Evolutionary conservation across 2,329 filamentous ascomycete genomes (phyloP).

Genomic region (Apiospora sp.): DNA sequence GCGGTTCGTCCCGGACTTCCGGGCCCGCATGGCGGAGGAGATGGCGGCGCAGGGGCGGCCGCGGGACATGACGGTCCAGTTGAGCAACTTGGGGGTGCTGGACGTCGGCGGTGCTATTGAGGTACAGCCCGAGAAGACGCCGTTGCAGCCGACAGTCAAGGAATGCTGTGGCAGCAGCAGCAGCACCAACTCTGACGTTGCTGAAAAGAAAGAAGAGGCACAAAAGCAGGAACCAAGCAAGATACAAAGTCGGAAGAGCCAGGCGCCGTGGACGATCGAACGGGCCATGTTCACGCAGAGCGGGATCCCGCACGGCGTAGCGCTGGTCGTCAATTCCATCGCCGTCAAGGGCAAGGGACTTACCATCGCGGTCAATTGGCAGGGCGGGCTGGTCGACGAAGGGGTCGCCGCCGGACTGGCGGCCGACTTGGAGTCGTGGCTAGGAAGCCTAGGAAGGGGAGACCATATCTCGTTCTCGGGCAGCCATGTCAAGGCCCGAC

Average conservation of each 20-base stretch:
- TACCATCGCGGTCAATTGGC: conserved; percentile 24
- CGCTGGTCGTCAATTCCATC: conserved; percentile 19
- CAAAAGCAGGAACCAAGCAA: neutral
- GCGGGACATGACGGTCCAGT: conserved; percentile 33
- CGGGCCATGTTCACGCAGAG: conserved; percentile 30
- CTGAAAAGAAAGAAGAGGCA: neutral
- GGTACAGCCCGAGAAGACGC: neutral
- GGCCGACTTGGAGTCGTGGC: conserved; percentile 24
- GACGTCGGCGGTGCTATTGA: conserved; percentile 29
- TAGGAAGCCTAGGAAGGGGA: conserved; percentile 8
- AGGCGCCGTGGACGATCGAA: conserved; percentile 34
- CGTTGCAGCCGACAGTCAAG: neutral
- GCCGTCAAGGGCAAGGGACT: conserved; percentile 26
- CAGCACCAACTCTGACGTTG: neutral
- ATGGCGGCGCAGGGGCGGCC: conserved; percentile 31
- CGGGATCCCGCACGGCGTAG: conserved; percentile 1
- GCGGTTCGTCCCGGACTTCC: conserved; percentile 38
- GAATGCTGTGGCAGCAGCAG: neutral
- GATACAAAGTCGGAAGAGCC: neutral
- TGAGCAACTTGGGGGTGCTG: conserved; percentile 41
- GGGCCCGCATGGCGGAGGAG: conserved; percentile 24
- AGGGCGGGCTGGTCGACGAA: conserved; percentile 19
- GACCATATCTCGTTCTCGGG: neutral
- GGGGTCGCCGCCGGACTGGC: conserved; percentile 19
- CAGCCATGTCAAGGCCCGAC: neutral